A percentile compares a stretch with the other conserved stretches of the same genome.
Conservation (phyloP, 2,329 filamentous ascomycete species). For the Fusarium brachygibbosum region DNA sequence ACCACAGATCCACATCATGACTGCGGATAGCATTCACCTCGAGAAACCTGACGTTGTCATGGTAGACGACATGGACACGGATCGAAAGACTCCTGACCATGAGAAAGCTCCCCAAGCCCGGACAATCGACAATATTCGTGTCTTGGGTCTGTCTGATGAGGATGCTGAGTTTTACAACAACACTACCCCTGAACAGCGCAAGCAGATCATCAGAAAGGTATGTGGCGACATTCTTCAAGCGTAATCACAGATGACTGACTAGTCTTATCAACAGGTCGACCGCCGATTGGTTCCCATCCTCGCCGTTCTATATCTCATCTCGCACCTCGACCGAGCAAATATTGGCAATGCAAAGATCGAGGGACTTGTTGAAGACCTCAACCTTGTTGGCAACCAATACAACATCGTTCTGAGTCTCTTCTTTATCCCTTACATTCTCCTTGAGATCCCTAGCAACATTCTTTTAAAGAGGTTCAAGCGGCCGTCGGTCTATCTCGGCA, state of each 20-base stretch:
- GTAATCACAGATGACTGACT: slow-evolving; percentile 7
- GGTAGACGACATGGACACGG: slow-evolving; percentile 35
- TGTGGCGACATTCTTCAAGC: too few relatives aligned
- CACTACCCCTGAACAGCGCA: slow-evolving; percentile 30
- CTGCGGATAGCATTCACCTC: neutral
- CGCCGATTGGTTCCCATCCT: slow-evolving; percentile 37
- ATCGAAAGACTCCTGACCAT: neutral
- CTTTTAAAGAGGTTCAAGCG: slow-evolving; percentile 76
- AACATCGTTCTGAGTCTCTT: slow-evolving; percentile 65
- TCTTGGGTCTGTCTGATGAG: slow-evolving; percentile 47
- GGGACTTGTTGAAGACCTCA: slow-evolving; percentile 62
- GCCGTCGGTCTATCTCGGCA: slow-evolving; percentile 79
- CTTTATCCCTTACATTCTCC: slow-evolving; percentile 68
- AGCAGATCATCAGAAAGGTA: slow-evolving; percentile 32
- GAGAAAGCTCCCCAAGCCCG: slow-evolving; percentile 42
- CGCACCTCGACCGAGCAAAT: slow-evolving; percentile 41
- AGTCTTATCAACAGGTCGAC: slow-evolving; percentile 39
- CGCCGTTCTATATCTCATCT: slow-evolving; percentile 33
- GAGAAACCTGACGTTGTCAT: slow-evolving; percentile 47
- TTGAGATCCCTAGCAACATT: slow-evolving; percentile 77
- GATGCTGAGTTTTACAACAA: slow-evolving; percentile 24
- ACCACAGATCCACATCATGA: too few relatives aligned
- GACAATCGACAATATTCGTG: slow-evolving; percentile 49
- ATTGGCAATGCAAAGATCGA: slow-evolving; percentile 48
- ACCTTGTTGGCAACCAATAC: slow-evolving; percentile 64